Evolutionary conservation across 495 filamentous ascomycete species (phyloP), one percentile per base, ranked within the genome.

Genomic region (Aspergillus asperescens): DNA sequence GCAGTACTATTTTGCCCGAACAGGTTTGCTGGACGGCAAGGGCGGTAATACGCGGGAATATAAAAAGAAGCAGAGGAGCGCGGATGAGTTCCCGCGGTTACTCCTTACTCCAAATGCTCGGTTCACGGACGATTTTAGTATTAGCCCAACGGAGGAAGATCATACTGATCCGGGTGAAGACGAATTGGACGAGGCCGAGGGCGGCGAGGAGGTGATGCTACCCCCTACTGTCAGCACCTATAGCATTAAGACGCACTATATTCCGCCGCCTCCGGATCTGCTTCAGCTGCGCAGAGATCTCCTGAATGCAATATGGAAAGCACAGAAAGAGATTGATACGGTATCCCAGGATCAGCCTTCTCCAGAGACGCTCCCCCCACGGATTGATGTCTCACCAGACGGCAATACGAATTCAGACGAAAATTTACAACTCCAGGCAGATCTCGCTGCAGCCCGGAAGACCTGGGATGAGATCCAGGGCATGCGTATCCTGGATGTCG

Each of bases 1-100:
- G 59, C 93, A 98, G 62, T 96, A 98, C 67, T 98, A 97, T 66
- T 98, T 98, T 66, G 92, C 93, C 31, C 79, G 94, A 44, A 98
- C 93, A 3, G 93, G 93, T 3, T 67, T 98, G 45, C 67, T 98
- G 41, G 93, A 98, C 61, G 90, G 92, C 29, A 96, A 96, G 65
- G 91, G 90, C 15, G 93, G 84, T 42, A 88, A 90, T 52, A 70
- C 91, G 47, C 82, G 85, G 7, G 86, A 87, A 59, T 83, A 78
- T 52, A 75, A 80, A 49, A 85, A 85, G 58, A 78, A 76, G 52
- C 81, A 77, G 57, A 71, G 65, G 54, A 59, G 55, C 8, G 35
- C 60, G 37, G 63, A 71, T 16, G 70, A 73, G 37, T 53, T 70
- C 6, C 71, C 73, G 1, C 61, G 65, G 46, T 52, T 76, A 27